A percentile compares a stretch with the other conserved stretches of the same genome.
Evolutionary conservation across 2,329 filamentous ascomycete species (phyloP).

Genomic region (Talaromyces atroroseus): DNA sequence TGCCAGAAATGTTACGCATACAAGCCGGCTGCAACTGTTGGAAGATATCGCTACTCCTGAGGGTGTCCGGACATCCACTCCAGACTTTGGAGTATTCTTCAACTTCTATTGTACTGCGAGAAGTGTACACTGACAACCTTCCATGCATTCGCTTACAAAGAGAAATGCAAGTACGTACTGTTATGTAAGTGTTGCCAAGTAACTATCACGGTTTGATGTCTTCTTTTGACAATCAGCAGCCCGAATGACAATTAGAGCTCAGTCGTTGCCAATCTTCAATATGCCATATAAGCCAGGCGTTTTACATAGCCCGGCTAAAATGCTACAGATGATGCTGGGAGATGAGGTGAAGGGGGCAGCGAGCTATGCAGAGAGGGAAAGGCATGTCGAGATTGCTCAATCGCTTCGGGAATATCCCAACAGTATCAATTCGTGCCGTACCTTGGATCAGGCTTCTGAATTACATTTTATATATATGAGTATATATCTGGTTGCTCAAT

Average conservation of each 20-base stretch:
- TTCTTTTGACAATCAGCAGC: not conserved
- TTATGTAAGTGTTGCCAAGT: not conserved
- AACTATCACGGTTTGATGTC: not conserved
- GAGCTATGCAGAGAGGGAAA: not conserved
- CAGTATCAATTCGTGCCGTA: not conserved
- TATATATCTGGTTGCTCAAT: not conserved
- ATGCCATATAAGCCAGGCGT: not conserved
- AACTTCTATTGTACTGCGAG: not conserved
- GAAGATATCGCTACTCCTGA: constrained; percentile 8
- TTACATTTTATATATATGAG: not conserved
- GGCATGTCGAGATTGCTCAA: constrained; percentile 9
- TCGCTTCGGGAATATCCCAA: constrained; percentile 16
- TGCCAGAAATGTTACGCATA: constrained; percentile 5
- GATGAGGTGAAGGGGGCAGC: not conserved
- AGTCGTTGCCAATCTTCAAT: not conserved
- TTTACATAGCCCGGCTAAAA: not conserved
- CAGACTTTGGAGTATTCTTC: not conserved
- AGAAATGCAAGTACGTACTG: not conserved
- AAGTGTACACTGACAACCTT: constrained; percentile 5
- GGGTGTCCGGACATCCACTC: constrained; percentile 7
- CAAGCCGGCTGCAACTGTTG: not conserved
- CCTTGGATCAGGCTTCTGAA: too few species aligned
- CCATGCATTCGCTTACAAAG: constrained; percentile 7
- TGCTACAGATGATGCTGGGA: not conserved
- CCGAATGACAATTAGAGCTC: not conserved